Base-by-base conservation (phyloP, 805 yeast genomes). In the Candida saitoana region DNA sequence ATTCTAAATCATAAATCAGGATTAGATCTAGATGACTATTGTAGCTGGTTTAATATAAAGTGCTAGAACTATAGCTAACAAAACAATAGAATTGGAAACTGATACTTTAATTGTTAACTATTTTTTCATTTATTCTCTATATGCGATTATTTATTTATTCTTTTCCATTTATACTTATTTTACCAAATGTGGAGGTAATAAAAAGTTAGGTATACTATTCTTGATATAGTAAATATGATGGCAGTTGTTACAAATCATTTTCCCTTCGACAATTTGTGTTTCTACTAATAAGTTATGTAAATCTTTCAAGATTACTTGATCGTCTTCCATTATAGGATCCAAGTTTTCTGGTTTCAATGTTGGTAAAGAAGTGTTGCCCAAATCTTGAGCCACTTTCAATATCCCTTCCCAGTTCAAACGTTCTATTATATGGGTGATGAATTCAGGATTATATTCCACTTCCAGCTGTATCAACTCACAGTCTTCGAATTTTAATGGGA, bases 351-450 rank as follows among this genome's bases (percentile, higher is more conserved):
- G 95, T 49, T 83, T 83, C 14, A 59, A 59, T 6, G 72, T 59
- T 16, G 91, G 90, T 20, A 84, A 59, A 2, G 76, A 51, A 2
- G 67, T 65, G 62, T 87, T 87, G 8, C 73, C 72, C 63, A 69
- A 72, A 56, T 93, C 96, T 1, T 63, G 55, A 3, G 96, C 93
- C 0, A 91, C 96, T 39, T 70, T 57, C 11, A 88, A 53, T 5
- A 93, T 64, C 3, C 96, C 99, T 36, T 68, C 66, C 99, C 99
- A 93, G 51, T 93, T 87, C 24, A 93, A 67, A 63, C 96, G 77
- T 31, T 83, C 87, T 34, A 91, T 62, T 62, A 93, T 82, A 49
- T 84, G 82, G 27, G 69, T 66, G 14, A 93, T 71, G 59, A 93
- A 90, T 44, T 80, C 91, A 2, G 93, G 83, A 49, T 87, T 84